Evolutionary conservation across 768 basidiomycete genomes (phyloP), one percentile per base, ranked within the genome.

Genomic region (Coprinellus micaceus): DNA sequence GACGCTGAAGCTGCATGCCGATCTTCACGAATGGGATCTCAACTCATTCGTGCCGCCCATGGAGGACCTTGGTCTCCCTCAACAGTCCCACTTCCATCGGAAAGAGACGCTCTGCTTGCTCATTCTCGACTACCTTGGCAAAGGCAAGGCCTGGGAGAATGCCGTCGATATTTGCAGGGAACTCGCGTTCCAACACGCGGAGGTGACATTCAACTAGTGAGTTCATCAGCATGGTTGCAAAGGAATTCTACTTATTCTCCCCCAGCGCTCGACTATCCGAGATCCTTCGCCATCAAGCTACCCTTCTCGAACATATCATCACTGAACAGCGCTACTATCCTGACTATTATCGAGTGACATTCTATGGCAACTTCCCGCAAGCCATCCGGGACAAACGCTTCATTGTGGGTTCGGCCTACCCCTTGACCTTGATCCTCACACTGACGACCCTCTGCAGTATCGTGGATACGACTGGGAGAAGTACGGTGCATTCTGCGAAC

Each of bases 131-230:
- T 94, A 94, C 63, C 82, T 98, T 21, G 93, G 92, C 49, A 91
- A 94, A 71, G 96, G 95, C 10, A 94, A 96, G 65, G 95, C 96
- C n/a, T 98, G 93, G 83, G 96, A 98, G 70, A 88, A 82, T 52
- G 96, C 94, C 2, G 85, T 97, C 56, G 89, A 92, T 46, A 89
- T 98, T 48, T 95, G 92, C 74, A 91, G 91, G 71, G 96, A 98
- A 63, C 74, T 98, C 24, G 88, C 88, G 13, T 83, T 76, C 58
- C 94, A 98, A 68, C 95, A 98, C 72, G 82, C 89, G 15, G 86
- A 88, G 67, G 81, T 92, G 53, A 93, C 94, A 5, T 96, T 90
- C 76, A 91, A 95, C 69, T 94, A 94, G 88, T 94, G 74, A 44
- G 88, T 41, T 29, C 47, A 54, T 1, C 52, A 13, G 25, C n/a